Percentiles rank a stretch among this genome's conserved stretches.
These are phyloP conservation scores for Mycosphaerella sp. DNA, from an alignment of 2,329 filamentous ascomycete genomes.

Conservation along the genomic window DNA sequence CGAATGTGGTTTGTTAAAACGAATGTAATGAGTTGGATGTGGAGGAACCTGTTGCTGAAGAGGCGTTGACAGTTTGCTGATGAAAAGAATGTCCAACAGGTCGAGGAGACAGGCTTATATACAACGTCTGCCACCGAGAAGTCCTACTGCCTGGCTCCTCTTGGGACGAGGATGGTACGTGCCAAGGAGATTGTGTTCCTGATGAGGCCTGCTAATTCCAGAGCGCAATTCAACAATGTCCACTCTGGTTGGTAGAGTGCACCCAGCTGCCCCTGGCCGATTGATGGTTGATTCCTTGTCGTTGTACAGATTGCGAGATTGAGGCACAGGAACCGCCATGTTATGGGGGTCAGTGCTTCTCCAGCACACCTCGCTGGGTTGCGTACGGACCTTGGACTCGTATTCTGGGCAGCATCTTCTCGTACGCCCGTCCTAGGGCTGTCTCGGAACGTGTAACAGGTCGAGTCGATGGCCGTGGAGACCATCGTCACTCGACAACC, in stretches of 20 bases:
- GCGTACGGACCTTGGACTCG: too few species aligned
- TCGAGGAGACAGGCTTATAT: slow-evolving; percentile 13
- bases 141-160: slow-evolving; percentile 3
- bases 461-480: too few species aligned
- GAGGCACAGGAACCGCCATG: background rate
- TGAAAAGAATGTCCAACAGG: background rate
- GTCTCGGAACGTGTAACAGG: too few species aligned
- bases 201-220: slow-evolving; percentile 13
- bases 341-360: background rate
- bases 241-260: slow-evolving; percentile 7
- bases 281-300: slow-evolving; percentile 1
- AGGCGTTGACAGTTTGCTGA: slow-evolving; percentile 15
- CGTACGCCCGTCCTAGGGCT: too few species aligned
- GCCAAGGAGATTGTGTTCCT: slow-evolving; percentile 14
- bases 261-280: slow-evolving; percentile 4
- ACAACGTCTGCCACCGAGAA: too few species aligned
- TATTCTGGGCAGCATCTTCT: too few species aligned
- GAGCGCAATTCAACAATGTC: slow-evolving; percentile 16
- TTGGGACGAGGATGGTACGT: slow-evolving; percentile 6
- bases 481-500: too few species aligned
- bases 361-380: background rate
- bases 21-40: slow-evolving; percentile 18
- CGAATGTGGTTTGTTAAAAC: slow-evolving; percentile 10
- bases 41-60: slow-evolving; percentile 13
- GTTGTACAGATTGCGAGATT: background rate